phyloP scores from a whole-genome alignment of 1,284 basidiomycete species.

The Cryptococcus sp. region DNA sequence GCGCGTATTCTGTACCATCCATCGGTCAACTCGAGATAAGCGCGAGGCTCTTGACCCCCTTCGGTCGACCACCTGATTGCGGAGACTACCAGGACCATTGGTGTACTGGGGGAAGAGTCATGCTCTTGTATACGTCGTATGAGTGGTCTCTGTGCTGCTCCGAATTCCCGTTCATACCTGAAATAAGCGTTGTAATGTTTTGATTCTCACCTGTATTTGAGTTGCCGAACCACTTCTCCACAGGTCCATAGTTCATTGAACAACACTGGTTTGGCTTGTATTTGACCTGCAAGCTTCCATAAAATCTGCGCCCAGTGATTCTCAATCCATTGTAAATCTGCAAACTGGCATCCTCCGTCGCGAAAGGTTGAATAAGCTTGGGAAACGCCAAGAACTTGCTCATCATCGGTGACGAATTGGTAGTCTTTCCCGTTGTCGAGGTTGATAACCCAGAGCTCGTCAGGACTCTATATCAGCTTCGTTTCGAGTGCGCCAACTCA shows the following conservation, averaged over 20 bases:
- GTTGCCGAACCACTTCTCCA: conserved; percentile 74
- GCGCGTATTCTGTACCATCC: conserved; percentile 92
- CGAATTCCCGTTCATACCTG: conserved; percentile 89
- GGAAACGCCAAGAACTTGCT: conserved; percentile 24
- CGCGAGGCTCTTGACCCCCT: conserved; percentile 47
- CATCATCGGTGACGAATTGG: conserved; percentile 59
- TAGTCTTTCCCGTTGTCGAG: conserved; percentile 66
- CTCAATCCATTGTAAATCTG: conserved; percentile 68
- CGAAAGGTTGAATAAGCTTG: conserved; percentile 33
- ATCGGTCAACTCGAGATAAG: conserved; percentile 78
- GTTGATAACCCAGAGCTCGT: conserved; percentile 64
- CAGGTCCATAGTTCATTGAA: conserved; percentile 72
- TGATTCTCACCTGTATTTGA: conserved; percentile 74
- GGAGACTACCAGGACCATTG: conserved; percentile 82
- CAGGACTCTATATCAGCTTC: conserved; percentile 34
- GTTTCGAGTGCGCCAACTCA: conserved; percentile 52
- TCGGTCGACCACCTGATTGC: conserved; percentile 63
- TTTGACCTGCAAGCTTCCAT: conserved; percentile 91
- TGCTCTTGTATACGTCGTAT: conserved; percentile 67
- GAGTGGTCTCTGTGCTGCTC: conserved; percentile 74
- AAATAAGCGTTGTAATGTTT: conserved; percentile 3
- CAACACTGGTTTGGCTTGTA: conserved; percentile 66
- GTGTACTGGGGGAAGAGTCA: conserved; percentile 62
- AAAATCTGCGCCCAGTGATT: conserved; percentile 89
- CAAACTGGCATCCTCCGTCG: conserved; percentile 33